These are phyloP conservation scores for Ulvella scutata DNA, from an alignment of 139 green algal species.

Conservation along the genomic window DNA sequence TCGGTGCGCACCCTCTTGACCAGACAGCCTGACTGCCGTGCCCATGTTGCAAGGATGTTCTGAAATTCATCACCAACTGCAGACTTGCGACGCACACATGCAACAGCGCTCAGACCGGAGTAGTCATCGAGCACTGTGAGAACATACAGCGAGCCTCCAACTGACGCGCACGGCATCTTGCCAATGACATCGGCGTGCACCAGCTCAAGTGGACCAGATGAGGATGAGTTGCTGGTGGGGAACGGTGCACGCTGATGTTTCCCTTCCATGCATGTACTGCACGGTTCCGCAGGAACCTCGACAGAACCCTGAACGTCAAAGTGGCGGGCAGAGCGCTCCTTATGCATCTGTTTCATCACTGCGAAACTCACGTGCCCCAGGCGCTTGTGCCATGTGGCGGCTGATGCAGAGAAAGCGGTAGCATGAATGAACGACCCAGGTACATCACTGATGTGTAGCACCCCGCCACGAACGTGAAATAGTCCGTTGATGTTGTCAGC, in stretches of 20 bases:
- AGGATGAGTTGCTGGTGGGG: not conserved
- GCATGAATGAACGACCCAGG: too few relatives aligned
- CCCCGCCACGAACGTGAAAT: too few relatives aligned
- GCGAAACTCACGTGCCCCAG: not conserved
- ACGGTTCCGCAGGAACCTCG: not conserved
- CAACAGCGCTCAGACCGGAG: not conserved
- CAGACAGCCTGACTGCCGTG: not conserved
- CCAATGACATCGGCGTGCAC: not conserved
- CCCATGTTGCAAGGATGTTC: not conserved
- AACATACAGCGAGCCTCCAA: not conserved
- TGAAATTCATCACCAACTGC: not conserved
- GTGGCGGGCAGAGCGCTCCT: too few relatives aligned
- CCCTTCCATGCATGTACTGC: not conserved
- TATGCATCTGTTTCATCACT: not conserved
- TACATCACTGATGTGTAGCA: too few relatives aligned
- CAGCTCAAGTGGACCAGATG: not conserved
- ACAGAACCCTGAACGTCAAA: not conserved
- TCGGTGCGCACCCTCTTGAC: slow-evolving; percentile 8
- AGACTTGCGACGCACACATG: not conserved
- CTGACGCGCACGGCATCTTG: not conserved
- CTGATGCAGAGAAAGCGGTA: too few relatives aligned
- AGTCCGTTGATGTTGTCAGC: too few relatives aligned
- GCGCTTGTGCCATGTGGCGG: not conserved
- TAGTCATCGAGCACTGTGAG: not conserved
- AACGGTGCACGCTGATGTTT: not conserved